Base-by-base conservation (phyloP, 805 yeast species). In the Cephaloascus fragrans region DNA sequence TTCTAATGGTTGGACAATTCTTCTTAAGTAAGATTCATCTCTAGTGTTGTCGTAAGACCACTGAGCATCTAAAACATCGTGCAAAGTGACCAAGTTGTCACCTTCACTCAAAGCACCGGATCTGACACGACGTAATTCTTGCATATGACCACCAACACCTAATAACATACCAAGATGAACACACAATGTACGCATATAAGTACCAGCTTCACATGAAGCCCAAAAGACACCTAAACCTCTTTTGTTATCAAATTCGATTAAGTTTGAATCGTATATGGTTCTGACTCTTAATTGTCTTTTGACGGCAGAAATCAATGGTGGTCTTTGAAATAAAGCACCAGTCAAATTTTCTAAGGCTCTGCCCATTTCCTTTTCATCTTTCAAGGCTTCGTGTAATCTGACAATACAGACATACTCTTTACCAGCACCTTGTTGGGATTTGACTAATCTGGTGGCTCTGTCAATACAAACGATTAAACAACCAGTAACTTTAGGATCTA, bases 181-280 rank as follows among this genome's bases (percentile, higher is more conserved):
- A 82, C 98, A 93, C 53, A 93, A 71, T 37, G 98, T 93, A 77
- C 98, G 84, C 96, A 93, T 93, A 69, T 93, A 93, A 44, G 98
- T 93, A 69, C 98, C 98, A 45, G 98, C 98, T 73, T 93, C 98
- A 76, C 98, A 93, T 33, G 95, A 84, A 43, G 97, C 98, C 98
- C 98, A 93, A 72, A 93, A 93, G 28, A 93, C 97, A 70, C 95
- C 95, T 46, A 93, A 74, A 53, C 93, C 90, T 66, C 97, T 83
- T 68, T 93, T 89, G 67, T 88, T 84, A 69, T 89, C 98, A 57
- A 93, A 93, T 68, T 93, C 98, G 55, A 93, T 79, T 60, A 93
- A 73, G 49, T 90, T 88, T 46, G 96, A 85, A 59, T 93, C 97
- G 65, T 93, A 93, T 59, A 93, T 89, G 47, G 97, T 93, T 68